Percentiles rank a stretch among this genome's conserved stretches.
phyloP scores from a whole-genome alignment of 2,329 filamentous ascomycete genomes.

The Paecilomyces fulvus region DNA sequence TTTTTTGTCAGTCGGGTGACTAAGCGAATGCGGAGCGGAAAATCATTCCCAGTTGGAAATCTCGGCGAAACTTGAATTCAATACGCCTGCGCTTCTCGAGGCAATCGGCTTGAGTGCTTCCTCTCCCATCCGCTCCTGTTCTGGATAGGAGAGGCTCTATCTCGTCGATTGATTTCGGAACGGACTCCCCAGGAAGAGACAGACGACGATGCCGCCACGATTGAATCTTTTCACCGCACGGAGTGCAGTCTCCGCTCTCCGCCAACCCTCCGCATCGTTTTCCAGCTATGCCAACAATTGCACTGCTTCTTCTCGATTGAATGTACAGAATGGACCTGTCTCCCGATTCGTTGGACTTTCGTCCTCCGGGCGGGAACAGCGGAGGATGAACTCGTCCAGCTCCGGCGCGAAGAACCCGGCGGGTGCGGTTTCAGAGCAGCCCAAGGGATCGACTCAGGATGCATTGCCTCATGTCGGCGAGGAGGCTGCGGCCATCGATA shows the following conservation, averaged over 20 bases:
- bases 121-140: background rate
- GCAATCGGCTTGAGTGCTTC: background rate
- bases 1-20: constrained; percentile 7
- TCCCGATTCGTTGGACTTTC: background rate
- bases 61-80: constrained; percentile 7
- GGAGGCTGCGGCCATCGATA: constrained; percentile 53
- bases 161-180: background rate
- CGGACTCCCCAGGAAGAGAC: background rate
- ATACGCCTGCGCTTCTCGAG: constrained; percentile 1
- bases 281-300: constrained; percentile 4
- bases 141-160: background rate
- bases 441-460: constrained; percentile 43
- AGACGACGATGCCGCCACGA: constrained; percentile 46
- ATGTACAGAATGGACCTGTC: background rate
- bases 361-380: constrained; percentile 7
- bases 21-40: constrained; percentile 15
- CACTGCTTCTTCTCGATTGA: constrained; percentile 9
- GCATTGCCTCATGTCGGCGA: constrained; percentile 54
- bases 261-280: constrained; percentile 18
- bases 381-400: constrained; percentile 28
- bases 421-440: constrained; percentile 14
- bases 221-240: constrained; percentile 40
- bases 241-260: constrained; percentile 22
- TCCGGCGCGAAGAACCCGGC: constrained; percentile 17
- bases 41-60: constrained; percentile 10